Evolutionary conservation across 2,329 filamentous ascomycete species (phyloP), one percentile per base, ranked within the genome.

Genomic region (Chrysoporthe austroafricana): DNA sequence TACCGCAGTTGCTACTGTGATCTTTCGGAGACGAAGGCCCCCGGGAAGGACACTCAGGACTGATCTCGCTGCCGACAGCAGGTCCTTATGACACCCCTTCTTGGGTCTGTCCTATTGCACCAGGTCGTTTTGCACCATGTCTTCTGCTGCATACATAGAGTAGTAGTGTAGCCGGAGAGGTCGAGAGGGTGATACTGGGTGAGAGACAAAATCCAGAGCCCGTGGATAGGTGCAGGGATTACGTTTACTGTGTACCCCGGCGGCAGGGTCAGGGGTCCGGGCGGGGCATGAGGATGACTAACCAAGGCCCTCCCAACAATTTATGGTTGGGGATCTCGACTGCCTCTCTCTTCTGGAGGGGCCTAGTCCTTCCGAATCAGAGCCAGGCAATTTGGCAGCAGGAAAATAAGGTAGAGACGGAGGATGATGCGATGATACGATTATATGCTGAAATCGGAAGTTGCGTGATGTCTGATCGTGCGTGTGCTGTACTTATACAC

Each of bases 241-340:
- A 26, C 26, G 26, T 26, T 26, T 26, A 26, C 26, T 26, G 26
- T 26, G 26, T 26, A 26, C 26, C 26, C 26, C 26, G 2, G 26
- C 26, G 26, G 26, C 26, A 58, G 56, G 4, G 26, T 42, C 56
- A 58, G 34, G 36, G 56, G 16, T 42, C 16, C 5, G 9, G 56
- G 16, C 56, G 3, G n/a, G 54, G 54, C 34, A 36, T 5, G 32
- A 21, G 13, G n/a, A 4, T 9, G 14, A 42, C 58, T 42, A 61
- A 61, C 48, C 58, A 61, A n/a, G 44, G 42, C 9, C 13, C 58
- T 43, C 58, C 58, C 58, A 61, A 61, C 58, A 61, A 61, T 61
- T 61, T 4, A 48, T 61, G 32, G 57, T 59, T 59, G 57, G 57
- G 57, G 57, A 54, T n/a, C 36, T 39, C 36, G 5, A 39, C 36